A percentile compares a stretch with the other conserved stretches of the same genome.
Evolutionary conservation across 352 stramenopile genomes (phyloP).

Genomic region (Globisporangium paddicum): DNA sequence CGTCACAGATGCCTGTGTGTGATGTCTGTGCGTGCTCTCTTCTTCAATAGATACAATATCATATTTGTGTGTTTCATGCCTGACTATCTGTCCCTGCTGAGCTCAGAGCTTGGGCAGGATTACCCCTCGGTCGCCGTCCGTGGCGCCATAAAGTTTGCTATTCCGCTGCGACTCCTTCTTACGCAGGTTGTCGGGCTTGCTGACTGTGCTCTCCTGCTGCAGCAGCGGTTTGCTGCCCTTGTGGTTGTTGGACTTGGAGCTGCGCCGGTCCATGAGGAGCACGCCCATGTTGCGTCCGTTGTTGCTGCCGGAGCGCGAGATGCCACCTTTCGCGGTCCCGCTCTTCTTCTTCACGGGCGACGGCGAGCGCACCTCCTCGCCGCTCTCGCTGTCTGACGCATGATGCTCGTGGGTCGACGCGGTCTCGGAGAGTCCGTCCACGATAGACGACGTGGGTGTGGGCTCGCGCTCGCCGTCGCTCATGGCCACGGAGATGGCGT

Average conservation of each 20-base stretch:
- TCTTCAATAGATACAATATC: conserved; percentile 5
- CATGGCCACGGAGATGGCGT: conserved; percentile 39
- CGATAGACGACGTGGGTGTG: conserved; percentile 9
- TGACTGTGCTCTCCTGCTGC: background rate
- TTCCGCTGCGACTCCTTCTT: conserved; percentile 50
- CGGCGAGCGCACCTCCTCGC: conserved; percentile 36
- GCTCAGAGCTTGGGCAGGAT: conserved; percentile 37
- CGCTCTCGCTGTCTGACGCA: conserved; percentile 21
- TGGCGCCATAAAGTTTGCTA: conserved; percentile 21
- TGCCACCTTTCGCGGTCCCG: conserved; percentile 19
- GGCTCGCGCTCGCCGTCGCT: conserved; percentile 13
- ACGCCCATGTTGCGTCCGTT: conserved; percentile 25
- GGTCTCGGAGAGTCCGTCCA: conserved; percentile 10
- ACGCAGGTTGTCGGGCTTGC: conserved; percentile 16
- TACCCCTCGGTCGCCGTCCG: conserved; percentile 33
- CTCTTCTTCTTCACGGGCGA: conserved; percentile 60
- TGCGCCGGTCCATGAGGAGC: conserved; percentile 29
- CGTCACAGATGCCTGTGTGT: conserved; percentile 5
- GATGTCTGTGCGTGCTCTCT: background rate
- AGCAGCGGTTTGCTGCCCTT: conserved; percentile 13
- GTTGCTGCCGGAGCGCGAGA: conserved; percentile 31
- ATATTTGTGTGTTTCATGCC: conserved; percentile 2
- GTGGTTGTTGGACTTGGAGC: conserved; percentile 38
- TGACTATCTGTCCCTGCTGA: background rate
- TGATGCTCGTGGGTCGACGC: conserved; percentile 18